phyloP scores from a whole-genome alignment of 352 stramenopile species.

The Phytophthora nicotianae region DNA sequence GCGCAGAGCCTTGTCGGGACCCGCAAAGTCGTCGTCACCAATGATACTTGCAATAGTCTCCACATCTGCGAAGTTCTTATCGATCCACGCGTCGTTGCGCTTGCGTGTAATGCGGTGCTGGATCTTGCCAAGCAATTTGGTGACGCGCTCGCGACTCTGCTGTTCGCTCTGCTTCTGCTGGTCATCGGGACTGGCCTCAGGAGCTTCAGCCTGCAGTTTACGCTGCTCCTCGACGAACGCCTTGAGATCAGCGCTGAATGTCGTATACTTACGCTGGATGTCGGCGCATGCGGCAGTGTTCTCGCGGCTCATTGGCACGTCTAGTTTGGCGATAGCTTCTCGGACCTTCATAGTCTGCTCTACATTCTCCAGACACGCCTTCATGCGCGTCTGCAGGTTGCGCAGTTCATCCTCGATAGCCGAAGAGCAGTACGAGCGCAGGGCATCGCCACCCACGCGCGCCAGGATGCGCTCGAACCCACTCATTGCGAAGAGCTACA shows the following conservation, averaged over 20 bases:
- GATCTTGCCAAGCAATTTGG: constrained; percentile 59
- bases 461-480: constrained; percentile 78
- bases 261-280: constrained; percentile 60
- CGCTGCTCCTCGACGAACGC: constrained; percentile 66
- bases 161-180: constrained; percentile 31
- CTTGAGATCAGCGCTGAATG: constrained; percentile 52
- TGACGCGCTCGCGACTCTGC: constrained; percentile 40
- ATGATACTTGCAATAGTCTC: constrained; percentile 45
- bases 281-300: constrained; percentile 56
- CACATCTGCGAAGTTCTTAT: constrained; percentile 64
- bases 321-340: constrained; percentile 61
- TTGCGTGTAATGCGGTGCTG: constrained; percentile 72
- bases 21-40: constrained; percentile 27
- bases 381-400: constrained; percentile 65
- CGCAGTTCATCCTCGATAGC: constrained; percentile 78
- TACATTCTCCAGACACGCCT: constrained; percentile 53
- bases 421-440: constrained; percentile 77
- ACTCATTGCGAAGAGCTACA: constrained; percentile 46
- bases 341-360: constrained; percentile 69
- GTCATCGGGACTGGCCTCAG: constrained; percentile 9
- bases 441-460: constrained; percentile 65
- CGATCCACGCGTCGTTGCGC: constrained; percentile 63
- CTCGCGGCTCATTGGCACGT: constrained; percentile 62
- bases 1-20: constrained; percentile 45
- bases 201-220: constrained; percentile 47